These are phyloP conservation scores for Globisporangium orthogonon DNA, from an alignment of 352 stramenopile genomes.

Conservation along the genomic window DNA sequence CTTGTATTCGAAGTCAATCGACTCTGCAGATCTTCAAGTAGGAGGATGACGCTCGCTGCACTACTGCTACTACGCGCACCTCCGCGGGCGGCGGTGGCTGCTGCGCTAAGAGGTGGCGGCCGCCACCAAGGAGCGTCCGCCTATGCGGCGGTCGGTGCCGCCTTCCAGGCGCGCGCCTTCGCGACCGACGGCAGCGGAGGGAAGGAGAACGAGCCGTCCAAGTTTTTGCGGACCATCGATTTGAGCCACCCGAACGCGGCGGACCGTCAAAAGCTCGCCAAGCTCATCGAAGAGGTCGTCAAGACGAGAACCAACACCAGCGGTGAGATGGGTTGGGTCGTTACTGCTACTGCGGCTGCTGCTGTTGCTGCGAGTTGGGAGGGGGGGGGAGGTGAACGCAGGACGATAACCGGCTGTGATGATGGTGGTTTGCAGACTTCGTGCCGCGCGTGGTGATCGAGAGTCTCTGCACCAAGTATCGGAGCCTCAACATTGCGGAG, in stretches of 20 bases:
- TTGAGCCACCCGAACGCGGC: conserved; percentile 27
- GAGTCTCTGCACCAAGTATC: conserved; percentile 58
- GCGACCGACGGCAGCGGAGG: neutral
- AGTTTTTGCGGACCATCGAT: conserved; percentile 45
- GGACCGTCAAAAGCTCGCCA: conserved; percentile 44
- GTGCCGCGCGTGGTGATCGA: conserved; percentile 68
- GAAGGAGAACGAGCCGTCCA: conserved; percentile 12
- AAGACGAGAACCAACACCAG: conserved; percentile 59
- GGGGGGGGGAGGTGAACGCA: no score
- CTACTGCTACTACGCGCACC: no score
- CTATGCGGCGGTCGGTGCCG: no score
- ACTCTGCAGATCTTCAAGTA: no score
- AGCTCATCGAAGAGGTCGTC: conserved; percentile 63
- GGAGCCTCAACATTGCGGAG: conserved; percentile 58
- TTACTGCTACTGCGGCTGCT: neutral
- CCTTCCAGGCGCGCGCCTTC: neutral
- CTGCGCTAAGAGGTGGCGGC: no score
- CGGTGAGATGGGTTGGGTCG: conserved; percentile 20
- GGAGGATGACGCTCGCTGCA: no score
- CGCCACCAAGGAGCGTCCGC: no score
- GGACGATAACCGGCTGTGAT: neutral
- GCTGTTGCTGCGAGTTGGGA: no score
- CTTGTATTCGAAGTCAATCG: no score
- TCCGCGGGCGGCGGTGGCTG: no score
- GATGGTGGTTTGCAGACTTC: conserved; percentile 42